Base-by-base conservation (phyloP, 768 basidiomycete genomes). In the Nidularia sp. region DNA sequence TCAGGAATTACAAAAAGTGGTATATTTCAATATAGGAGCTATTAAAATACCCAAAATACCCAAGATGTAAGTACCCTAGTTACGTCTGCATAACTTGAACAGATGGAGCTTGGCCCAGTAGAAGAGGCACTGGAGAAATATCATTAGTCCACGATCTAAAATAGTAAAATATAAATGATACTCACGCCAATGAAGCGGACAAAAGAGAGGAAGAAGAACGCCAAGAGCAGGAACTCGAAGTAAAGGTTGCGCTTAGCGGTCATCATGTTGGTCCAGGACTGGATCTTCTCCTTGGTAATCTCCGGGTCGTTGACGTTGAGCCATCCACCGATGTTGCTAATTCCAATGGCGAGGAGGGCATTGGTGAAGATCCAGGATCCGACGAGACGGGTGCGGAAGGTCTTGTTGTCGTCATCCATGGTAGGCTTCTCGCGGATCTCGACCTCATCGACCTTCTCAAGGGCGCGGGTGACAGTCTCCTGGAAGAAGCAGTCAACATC, bases 401-500 rank as follows among this genome's bases (percentile, higher is more conserved):
- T 94, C 72, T 85, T 88, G 74, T 94, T 94, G 68, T 86, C 76
- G 62, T 94, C 92, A 64, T 94, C 92, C 78, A 86, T 75, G 1
- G 83, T 93, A 4, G 91, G 92, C 64, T 87, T 88, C 68, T 92
- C 89, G 2, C 76, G 49, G 0, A 61, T 81, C 51, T 92, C 89
- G 55, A 83, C 82, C 39, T 73, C 73, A 9, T 81, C 75, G 52
- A 87, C 58, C 67, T 90, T 88, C 41, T 88, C 87, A 52, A 93
- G 79, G 0, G 92, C 93, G 42, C 93, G 88, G 1, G 83, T 86
- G 4, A 94, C 93, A 0, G 93, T 95, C 63, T 92, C 89, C 68
- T 93, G 91, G 79, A 97, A 98, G 29, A 84, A 80, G 6, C 82
- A 82, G 60, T 97, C 95, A 44, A 98, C 84, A 62, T 98, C 95